Evolutionary conservation across 176 grass and related monocot species (phyloP).

Genomic region (Thinopyrum elongatum): DNA sequence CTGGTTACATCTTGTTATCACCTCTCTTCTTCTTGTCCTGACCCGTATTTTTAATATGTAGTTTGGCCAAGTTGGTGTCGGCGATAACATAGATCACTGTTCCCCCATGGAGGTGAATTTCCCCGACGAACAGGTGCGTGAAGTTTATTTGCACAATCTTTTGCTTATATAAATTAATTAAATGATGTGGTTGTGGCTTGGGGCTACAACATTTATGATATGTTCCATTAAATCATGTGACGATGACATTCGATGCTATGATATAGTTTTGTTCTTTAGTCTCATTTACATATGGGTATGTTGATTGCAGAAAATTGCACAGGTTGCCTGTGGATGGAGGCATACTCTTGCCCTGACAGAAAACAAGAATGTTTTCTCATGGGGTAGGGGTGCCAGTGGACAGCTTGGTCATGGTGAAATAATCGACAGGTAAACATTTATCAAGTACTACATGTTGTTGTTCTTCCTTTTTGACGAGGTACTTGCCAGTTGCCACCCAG

Average conservation of each 20-base stretch:
- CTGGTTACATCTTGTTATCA: not conserved
- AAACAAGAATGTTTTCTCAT: conserved; percentile 72
- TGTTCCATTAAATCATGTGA: not conserved
- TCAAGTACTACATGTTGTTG: not conserved
- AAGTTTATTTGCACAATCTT: not conserved
- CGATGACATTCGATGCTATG: not conserved
- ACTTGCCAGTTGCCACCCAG: no score
- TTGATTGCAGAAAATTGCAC: conserved; percentile 50
- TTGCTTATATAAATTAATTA: not conserved
- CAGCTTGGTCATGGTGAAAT: conserved; percentile 88
- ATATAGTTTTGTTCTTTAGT: not conserved
- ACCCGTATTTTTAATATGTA: conserved; percentile 13
- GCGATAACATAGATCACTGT: conserved; percentile 58
- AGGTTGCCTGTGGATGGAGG: conserved; percentile 83
- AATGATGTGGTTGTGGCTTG: not conserved
- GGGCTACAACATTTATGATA: not conserved
- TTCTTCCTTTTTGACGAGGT: no score
- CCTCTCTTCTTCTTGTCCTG: not conserved
- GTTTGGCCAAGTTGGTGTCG: conserved; percentile 75
- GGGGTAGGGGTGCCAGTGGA: conserved; percentile 75
- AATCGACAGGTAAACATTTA: conserved; percentile 48
- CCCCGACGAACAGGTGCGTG: conserved; percentile 53
- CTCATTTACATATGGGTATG: not conserved
- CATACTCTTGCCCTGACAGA: conserved; percentile 71
- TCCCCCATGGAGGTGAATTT: conserved; percentile 58